These are phyloP conservation scores for Magnolia sinica DNA, from an alignment of 164 flowering plant genomes.

Conservation along the genomic window DNA sequence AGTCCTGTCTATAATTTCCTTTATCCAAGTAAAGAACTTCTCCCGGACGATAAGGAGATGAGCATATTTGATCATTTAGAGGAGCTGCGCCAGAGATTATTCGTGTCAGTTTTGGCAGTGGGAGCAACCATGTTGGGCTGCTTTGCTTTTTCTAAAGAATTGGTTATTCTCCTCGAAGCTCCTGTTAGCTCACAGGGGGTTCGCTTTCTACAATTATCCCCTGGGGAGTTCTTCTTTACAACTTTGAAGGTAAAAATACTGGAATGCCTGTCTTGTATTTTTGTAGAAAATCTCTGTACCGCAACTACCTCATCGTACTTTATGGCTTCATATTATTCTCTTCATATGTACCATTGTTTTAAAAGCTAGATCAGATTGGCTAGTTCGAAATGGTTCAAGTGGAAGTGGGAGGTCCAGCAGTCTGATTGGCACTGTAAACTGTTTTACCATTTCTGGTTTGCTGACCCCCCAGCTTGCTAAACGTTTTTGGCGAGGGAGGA, in stretches of 20 bases:
- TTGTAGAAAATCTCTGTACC: neutral
- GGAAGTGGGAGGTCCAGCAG: too few relatives aligned
- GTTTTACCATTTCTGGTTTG: too few relatives aligned
- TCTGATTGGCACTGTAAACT: too few relatives aligned
- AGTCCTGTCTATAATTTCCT: constrained; percentile 66
- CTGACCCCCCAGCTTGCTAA: too few relatives aligned
- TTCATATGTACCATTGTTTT: neutral
- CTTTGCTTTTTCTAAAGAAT: constrained; percentile 86
- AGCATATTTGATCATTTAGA: constrained; percentile 89
- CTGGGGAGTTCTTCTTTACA: constrained; percentile 98
- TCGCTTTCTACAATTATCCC: constrained; percentile 85
- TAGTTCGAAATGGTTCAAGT: neutral
- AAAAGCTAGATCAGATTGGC: neutral
- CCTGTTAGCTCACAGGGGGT: constrained; percentile 77
- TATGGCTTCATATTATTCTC: neutral
- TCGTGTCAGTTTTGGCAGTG: constrained; percentile 88
- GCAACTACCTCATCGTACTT: neutral
- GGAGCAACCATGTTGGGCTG: constrained; percentile 89
- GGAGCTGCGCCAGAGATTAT: constrained; percentile 82
- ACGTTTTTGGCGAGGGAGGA: too few relatives aligned
- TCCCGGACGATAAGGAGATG: constrained; percentile 97
- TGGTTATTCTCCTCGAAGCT: constrained; percentile 79
- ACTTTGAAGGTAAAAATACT: constrained; percentile 67
- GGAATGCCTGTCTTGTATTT: neutral
- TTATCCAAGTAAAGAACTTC: constrained; percentile 86